Evolutionary conservation across 306 rosid genomes (phyloP).

Genomic region (Lagenaria siceraria): DNA sequence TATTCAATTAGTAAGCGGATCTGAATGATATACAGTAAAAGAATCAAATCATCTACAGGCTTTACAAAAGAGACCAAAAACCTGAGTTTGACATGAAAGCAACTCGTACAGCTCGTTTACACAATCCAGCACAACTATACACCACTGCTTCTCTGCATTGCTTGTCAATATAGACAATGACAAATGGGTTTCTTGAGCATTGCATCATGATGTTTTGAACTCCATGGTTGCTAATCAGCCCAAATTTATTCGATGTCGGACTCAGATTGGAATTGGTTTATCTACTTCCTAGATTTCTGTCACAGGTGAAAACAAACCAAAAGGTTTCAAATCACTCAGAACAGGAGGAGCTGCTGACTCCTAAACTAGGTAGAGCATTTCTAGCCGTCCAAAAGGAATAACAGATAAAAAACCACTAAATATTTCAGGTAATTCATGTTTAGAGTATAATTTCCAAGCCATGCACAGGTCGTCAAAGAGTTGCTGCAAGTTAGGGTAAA

Average conservation of each 20-base stretch:
- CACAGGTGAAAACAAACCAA: neutral
- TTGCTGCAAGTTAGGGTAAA: neutral
- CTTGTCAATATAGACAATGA: neutral
- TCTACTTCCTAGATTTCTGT: neutral
- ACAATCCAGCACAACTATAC: neutral
- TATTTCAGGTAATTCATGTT: neutral
- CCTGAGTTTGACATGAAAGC: neutral
- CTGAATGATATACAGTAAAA: neutral
- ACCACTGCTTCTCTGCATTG: neutral
- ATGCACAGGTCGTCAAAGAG: neutral
- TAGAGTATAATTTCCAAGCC: neutral
- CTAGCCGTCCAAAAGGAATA: neutral
- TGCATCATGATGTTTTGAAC: neutral
- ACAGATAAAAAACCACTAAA: neutral
- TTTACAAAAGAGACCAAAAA: constrained; percentile 1
- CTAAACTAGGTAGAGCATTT: neutral
- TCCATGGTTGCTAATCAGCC: neutral
- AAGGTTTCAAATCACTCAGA: neutral
- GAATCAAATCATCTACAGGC: neutral
- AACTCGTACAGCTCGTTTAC: neutral
- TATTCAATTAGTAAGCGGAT: neutral
- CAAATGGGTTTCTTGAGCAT: neutral
- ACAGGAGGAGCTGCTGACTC: neutral
- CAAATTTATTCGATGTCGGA: neutral
- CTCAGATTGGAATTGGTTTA: neutral